These are phyloP conservation scores for Dipodascus geniculatus DNA, from an alignment of 805 yeast species.

Conservation along the genomic window DNA sequence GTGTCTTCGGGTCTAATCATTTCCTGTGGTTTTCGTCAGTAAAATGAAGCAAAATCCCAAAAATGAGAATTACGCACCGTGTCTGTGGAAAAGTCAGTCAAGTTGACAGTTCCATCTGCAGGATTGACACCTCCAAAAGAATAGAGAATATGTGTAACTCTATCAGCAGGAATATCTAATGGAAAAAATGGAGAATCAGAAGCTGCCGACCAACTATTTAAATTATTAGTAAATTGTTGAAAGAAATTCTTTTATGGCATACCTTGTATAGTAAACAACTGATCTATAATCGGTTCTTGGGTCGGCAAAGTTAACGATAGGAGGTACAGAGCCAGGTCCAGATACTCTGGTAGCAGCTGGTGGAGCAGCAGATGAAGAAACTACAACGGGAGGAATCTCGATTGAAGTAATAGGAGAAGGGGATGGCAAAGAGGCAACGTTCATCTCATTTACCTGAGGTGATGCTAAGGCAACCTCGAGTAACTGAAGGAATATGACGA, in stretches of 20 bases:
- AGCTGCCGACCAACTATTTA: conserved; percentile 38
- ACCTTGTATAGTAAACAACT: not conserved
- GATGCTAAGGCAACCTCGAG: no score
- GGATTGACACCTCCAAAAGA: conserved; percentile 58
- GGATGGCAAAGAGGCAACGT: no score
- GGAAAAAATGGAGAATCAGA: conserved; percentile 48
- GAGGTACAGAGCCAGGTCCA: no score
- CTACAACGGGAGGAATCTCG: no score
- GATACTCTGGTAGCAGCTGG: no score
- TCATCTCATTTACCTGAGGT: no score
- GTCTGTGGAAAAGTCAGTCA: conserved; percentile 61
- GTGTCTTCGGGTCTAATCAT: conserved; percentile 5
- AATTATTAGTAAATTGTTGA: not conserved
- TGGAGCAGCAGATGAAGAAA: no score
- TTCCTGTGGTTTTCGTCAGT: conserved; percentile 7
- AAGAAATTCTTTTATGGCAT: not conserved
- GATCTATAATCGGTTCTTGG: not conserved
- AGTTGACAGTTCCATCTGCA: conserved; percentile 38
- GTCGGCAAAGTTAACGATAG: not conserved
- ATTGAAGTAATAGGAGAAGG: no score
- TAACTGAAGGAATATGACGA: no score
- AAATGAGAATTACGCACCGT: conserved; percentile 14
- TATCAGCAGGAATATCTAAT: conserved; percentile 43
- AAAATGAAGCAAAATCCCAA: conserved; percentile 12
- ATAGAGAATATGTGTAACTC: conserved; percentile 59